Conservation (phyloP, 176 grass and related monocot genomes). For the Microstegium vimineum region DNA sequence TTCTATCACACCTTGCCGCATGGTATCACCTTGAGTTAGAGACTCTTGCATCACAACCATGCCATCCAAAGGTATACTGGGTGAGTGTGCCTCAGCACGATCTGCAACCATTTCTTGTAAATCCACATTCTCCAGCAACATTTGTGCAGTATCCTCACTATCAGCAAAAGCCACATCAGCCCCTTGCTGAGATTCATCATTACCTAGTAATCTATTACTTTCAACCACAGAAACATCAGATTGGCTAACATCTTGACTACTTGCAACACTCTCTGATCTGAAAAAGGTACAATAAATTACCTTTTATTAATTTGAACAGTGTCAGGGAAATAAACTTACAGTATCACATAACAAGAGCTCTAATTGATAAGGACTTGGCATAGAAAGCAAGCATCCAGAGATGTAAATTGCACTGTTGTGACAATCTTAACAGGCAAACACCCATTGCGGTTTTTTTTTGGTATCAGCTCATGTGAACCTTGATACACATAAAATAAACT, state of each 20-base stretch:
- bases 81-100: conserved; percentile 8
- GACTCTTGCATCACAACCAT: conserved; percentile 38
- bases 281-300: conserved; percentile 34
- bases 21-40: conserved; percentile 31
- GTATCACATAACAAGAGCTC: conserved; percentile 7
- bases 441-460: background rate
- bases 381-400: background rate
- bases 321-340: background rate
- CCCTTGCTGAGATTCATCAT: conserved; percentile 42
- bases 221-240: conserved; percentile 39
- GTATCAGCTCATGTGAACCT: background rate
- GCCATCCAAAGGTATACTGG: conserved; percentile 13
- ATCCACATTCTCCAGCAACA: conserved; percentile 23
- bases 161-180: conserved; percentile 8
- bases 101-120: conserved; percentile 29
- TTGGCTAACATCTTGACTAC: conserved; percentile 48
- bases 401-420: conserved; percentile 11
- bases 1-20: conserved; percentile 36
- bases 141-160: conserved; percentile 29
- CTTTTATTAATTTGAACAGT: background rate
- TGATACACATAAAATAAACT: background rate
- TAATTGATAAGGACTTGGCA: background rate
- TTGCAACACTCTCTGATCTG: conserved; percentile 64
- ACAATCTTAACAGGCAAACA: background rate
- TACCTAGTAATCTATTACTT: conserved; percentile 36